These are phyloP conservation scores for Tothia fuscella DNA, from an alignment of 2,329 filamentous ascomycete species.

Conservation along the genomic window DNA sequence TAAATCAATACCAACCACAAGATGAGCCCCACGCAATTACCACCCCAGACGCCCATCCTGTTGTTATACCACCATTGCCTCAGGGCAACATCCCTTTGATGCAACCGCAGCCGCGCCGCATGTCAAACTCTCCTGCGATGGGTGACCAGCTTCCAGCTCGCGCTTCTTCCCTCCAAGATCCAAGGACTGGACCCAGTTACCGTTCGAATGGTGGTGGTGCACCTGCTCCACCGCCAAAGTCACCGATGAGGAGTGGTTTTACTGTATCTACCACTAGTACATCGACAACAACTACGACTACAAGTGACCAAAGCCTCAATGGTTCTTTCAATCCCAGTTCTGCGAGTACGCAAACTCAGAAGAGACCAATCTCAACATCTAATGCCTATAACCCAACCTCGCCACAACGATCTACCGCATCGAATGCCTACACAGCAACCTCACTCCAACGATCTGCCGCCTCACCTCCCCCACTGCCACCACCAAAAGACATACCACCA, in stretches of 20 bases:
- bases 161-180: conserved; percentile 2
- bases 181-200: conserved; percentile 6
- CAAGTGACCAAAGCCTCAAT: not conserved
- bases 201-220: not conserved
- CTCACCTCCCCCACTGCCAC: not conserved
- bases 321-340: not conserved
- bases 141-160: too few species aligned
- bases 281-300: not conserved
- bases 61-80: conserved; percentile 8
- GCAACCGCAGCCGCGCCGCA: conserved; percentile 7
- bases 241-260: not conserved
- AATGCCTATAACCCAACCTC: not conserved
- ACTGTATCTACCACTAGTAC: not conserved
- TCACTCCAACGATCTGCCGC: not conserved
- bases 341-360: not conserved
- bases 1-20: not conserved
- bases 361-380: not conserved
- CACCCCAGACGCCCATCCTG: too few species aligned
- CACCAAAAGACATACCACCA: not conserved
- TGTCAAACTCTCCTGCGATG: not conserved
- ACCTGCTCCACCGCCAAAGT: not conserved
- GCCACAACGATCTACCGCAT: not conserved
- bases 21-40: conserved; percentile 5
- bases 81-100: conserved; percentile 3
- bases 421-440: not conserved